Evolutionary conservation across 2,329 filamentous ascomycete genomes (phyloP).

Genomic region (Tolypocladium nubicola): DNA sequence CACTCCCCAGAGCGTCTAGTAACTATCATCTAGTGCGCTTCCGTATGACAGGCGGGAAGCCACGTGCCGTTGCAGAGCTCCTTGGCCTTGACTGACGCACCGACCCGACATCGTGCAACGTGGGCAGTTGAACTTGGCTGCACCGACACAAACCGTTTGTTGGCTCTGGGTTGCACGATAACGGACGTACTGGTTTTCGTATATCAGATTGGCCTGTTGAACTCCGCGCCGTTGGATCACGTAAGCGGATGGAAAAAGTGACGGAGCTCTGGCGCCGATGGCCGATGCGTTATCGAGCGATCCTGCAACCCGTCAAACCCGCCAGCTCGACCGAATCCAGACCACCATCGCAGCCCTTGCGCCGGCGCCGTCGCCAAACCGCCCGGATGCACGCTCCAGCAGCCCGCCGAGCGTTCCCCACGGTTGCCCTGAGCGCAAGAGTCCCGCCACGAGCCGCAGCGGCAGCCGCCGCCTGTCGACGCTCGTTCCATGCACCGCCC

Average conservation of each 20-base stretch:
- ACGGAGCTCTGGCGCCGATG: not conserved
- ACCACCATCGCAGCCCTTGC: constrained; percentile 3
- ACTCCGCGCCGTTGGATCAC: not conserved
- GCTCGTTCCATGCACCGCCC: constrained; percentile 13
- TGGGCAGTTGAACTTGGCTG: not conserved
- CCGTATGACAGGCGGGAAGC: not conserved
- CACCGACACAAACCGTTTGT: not conserved
- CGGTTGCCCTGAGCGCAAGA: constrained; percentile 13
- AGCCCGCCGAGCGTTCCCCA: constrained; percentile 17
- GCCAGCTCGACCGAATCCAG: not conserved
- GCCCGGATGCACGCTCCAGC: constrained; percentile 20
- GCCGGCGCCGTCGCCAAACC: constrained; percentile 10
- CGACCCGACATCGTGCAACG: not conserved
- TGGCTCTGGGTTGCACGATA: too few species aligned
- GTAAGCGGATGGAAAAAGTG: not conserved
- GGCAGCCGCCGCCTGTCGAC: constrained; percentile 6
- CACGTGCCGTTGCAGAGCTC: not conserved
- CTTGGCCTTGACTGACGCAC: not conserved
- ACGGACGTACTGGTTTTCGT: too few species aligned
- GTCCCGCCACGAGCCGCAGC: constrained; percentile 9
- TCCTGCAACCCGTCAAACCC: not conserved
- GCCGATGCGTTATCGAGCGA: not conserved
- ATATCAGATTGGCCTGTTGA: not conserved
- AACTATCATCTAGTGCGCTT: too few species aligned
- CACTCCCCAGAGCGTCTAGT: not conserved